phyloP scores from a whole-genome alignment of 2,329 filamentous ascomycete genomes.

The Monosporascus sp. region DNA sequence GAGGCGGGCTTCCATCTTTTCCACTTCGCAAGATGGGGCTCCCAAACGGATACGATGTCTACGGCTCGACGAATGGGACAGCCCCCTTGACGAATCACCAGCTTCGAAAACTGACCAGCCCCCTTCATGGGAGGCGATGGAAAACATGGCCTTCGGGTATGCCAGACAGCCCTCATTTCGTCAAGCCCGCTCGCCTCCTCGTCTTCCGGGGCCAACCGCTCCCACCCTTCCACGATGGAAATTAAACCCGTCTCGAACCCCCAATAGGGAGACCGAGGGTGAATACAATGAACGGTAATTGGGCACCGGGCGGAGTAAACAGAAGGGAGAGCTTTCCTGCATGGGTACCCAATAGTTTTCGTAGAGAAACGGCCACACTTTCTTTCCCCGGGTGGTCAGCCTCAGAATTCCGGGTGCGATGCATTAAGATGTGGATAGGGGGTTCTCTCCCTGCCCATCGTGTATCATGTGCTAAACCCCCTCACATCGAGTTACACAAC shows the following conservation, averaged over 20 bases:
- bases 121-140: too few species aligned
- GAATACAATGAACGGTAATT: not conserved
- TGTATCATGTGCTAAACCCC: too few species aligned
- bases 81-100: too few species aligned
- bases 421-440: not conserved
- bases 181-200: not conserved
- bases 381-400: not conserved
- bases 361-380: not conserved
- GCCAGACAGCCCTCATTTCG: not conserved
- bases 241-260: not conserved
- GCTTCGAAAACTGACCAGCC: too few species aligned
- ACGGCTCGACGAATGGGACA: not conserved
- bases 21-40: not conserved
- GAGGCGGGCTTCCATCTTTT: not conserved
- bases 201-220: not conserved
- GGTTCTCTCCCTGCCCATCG: not conserved
- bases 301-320: not conserved
- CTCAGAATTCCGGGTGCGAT: not conserved
- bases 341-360: not conserved
- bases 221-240: not conserved
- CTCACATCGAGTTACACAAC: too few species aligned
- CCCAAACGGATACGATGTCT: not conserved
- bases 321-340: not conserved
- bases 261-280: too few species aligned
- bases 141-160: not conserved